Base-by-base conservation (phyloP, 495 filamentous ascomycete species). In the Amphirosellinia nigrospora region DNA sequence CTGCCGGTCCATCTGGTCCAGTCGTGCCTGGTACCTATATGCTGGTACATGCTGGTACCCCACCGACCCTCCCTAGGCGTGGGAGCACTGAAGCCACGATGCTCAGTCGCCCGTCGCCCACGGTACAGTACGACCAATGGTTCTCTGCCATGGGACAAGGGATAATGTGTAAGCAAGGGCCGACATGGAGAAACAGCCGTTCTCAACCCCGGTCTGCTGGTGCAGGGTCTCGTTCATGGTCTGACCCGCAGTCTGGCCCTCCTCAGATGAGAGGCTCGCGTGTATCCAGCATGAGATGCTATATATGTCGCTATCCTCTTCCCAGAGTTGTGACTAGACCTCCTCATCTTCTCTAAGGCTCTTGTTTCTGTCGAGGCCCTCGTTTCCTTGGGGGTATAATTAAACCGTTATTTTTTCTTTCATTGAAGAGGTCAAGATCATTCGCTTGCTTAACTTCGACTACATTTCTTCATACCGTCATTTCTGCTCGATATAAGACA, bases 391-490 rank as follows among this genome's bases (percentile, higher is more conserved):
- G 28, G 28, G 67, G 69, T 76, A 71, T 73, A 74, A 70, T 76
- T 69, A 60, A 70, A 68, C 65, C 39, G 69, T 69, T 59, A n/a
- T n/a, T 52, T 76, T 72, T 73, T 75, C 52, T 71, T 72, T 75
- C 73, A 68, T 72, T 74, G 70, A 68, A 77, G 80, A 81, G 82
- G 80, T 78, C 80, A 85, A 84, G 81, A 84, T 79, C 85, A 86
- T 86, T 88, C 86, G 82, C 84, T 88, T 85, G 75, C 83, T 86
- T 85, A 79, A 81, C 81, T 77, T 70, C 68, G 72, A 67, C 74
- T 78, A 58, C 38, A 34, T 77, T 70, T 74, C 66, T 68, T 65
- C 73, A 58, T 36, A 36, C 34, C 7, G 62, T 53, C 41, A 13
- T 53, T 64, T 46, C 56, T 56, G 75, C 39, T 78, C 55, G 58